Evolutionary conservation across 306 rosid species (phyloP), one percentile per base, ranked within the genome.

Genomic region (Pueraria montana): DNA sequence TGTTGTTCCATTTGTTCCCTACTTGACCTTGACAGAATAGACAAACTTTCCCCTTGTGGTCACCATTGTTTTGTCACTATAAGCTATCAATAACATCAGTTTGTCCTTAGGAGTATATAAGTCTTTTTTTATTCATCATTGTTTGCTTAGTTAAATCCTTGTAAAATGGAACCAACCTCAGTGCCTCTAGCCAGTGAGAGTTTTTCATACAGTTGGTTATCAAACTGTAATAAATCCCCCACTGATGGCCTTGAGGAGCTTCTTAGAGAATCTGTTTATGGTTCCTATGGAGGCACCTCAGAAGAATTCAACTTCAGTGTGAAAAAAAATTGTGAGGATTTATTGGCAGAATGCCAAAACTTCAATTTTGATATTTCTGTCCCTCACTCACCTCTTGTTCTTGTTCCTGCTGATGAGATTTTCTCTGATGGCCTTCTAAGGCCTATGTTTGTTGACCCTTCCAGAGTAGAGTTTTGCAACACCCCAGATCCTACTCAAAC

Each of bases 381-480:
- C 76, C 32, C 84, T 76, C 80, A 73, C 45, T 80, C 90, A 26
- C 64, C 74, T 61, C 2, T 62, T 61, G 52, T 34, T 75, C 40
- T 89, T 84, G 89, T 85, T 77, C 90, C 90, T 86, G 96, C 96
- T 65, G 96, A 91, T 80, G 93, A 91, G 30, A 87, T 91, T 76
- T 91, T 91, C 86, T 87, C 87, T 40, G 67, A 89, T 82, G 96
- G 96, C 53, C 50, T 87, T 79, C 74, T 91, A 5, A 85, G 66
- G 69, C 92, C 92, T 8, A 62, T 55, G 1, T 71, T 52, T 86
- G 36, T 73, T 58, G 82, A 69, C 53, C 84, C 83, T 76, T 18
- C 66, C 5, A 70, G 20, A 49, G 38, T 27, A 65, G 78, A 72
- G 32, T 62, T 73, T 75, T 66, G 46, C 52, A 42, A 59, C 42